These are phyloP conservation scores for Xylaria sp. DNA, from an alignment of 495 filamentous ascomycete genomes.

Conservation along the genomic window DNA sequence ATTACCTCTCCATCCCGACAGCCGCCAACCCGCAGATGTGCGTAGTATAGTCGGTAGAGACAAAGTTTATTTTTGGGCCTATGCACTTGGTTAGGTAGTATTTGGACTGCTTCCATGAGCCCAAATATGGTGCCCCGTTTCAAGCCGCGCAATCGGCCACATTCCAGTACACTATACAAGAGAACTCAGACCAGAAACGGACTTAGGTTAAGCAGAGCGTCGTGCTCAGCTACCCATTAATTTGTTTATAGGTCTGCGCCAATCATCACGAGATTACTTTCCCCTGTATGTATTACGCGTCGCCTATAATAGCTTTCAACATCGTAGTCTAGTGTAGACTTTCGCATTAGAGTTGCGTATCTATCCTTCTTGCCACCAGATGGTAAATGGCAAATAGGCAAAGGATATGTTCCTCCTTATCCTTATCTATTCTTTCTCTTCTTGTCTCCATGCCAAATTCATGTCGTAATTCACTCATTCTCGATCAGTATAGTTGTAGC, in stretches of 20 bases:
- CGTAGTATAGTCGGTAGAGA: neutral
- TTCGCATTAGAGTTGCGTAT: neutral
- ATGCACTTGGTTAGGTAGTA: no score
- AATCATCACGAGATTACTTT: neutral
- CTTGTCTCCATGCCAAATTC: neutral
- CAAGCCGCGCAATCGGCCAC: neutral
- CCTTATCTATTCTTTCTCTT: neutral
- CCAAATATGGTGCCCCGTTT: neutral
- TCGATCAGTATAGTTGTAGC: neutral
- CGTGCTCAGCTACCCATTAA: neutral
- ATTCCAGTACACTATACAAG: neutral
- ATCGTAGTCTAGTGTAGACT: neutral
- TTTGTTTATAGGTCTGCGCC: neutral
- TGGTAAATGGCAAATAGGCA: neutral
- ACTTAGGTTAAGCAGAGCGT: neutral
- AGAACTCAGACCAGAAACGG: neutral
- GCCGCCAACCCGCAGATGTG: constrained; percentile 11
- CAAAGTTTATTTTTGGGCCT: constrained; percentile 1
- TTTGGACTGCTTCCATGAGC: neutral
- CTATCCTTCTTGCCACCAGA: neutral
- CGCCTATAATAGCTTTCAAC: neutral
- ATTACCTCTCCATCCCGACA: constrained; percentile 5
- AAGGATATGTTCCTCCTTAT: neutral
- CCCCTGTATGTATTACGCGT: neutral
- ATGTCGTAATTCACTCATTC: neutral